These are phyloP conservation scores for Nasturtium officinale DNA, from an alignment of 345 rosid species.

Conservation along the genomic window DNA sequence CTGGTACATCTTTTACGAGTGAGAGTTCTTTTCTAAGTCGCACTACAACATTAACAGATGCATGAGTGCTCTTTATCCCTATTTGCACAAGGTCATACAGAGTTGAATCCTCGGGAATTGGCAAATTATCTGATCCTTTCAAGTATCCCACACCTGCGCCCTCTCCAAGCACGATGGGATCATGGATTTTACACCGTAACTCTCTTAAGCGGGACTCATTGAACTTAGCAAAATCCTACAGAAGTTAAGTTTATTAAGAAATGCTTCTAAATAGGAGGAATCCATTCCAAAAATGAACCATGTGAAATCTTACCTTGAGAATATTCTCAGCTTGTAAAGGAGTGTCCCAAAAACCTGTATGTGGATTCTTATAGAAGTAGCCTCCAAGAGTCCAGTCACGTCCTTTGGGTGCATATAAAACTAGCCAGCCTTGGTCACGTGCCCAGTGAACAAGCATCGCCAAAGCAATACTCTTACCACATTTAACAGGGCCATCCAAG, in stretches of 20 bases:
- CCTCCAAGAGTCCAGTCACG: constrained; percentile 95
- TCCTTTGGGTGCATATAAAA: constrained; percentile 85
- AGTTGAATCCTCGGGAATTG: constrained; percentile 67
- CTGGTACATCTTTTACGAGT: constrained; percentile 84
- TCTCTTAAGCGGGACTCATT: constrained; percentile 63
- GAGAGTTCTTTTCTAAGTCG: constrained; percentile 89
- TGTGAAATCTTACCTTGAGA: constrained; percentile 64
- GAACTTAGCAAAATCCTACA: constrained; percentile 73
- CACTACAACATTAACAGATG: constrained; percentile 80
- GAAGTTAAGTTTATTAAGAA: constrained; percentile 26
- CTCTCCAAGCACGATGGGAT: constrained; percentile 85
- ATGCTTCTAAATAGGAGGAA: not conserved
- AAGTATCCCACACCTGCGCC: constrained; percentile 89
- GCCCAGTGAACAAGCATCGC: constrained; percentile 99
- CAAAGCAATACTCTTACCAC: constrained; percentile 91
- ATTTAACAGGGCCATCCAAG: constrained; percentile 87
- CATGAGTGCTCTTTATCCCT: constrained; percentile 80
- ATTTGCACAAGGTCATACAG: constrained; percentile 74
- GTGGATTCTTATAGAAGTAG: constrained; percentile 73
- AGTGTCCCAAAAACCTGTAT: constrained; percentile 92
- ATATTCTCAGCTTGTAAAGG: constrained; percentile 86
- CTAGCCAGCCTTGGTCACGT: constrained; percentile 95
- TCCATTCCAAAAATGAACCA: not conserved
- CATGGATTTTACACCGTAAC: constrained; percentile 70
- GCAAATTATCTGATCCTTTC: constrained; percentile 75